Percentiles rank a stretch among this genome's conserved stretches.
phyloP scores from a whole-genome alignment of 2,329 filamentous ascomycete genomes.

The Sporothrix schenckii region DNA sequence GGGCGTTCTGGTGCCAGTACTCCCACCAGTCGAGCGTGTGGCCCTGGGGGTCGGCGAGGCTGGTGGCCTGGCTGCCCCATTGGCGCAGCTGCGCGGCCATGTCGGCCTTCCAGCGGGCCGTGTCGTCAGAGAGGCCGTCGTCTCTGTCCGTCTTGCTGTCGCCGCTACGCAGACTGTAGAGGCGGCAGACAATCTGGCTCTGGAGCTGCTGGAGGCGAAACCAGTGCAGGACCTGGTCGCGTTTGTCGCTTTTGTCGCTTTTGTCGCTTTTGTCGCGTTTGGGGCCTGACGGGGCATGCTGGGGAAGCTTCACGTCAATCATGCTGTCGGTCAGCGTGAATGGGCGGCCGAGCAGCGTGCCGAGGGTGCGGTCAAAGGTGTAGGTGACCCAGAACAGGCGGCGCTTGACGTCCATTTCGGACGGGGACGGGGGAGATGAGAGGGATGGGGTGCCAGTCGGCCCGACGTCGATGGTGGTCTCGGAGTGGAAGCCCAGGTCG shows the following conservation, averaged over 20 bases:
- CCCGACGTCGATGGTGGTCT: constrained; percentile 33
- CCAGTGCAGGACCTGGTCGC: constrained; percentile 37
- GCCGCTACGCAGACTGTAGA: constrained; percentile 22
- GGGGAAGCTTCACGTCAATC: constrained; percentile 36
- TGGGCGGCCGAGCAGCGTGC: constrained; percentile 38
- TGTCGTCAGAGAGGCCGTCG: neutral
- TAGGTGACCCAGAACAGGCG: constrained; percentile 40
- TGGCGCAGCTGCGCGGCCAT: constrained; percentile 19
- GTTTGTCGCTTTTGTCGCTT: constrained; percentile 30
- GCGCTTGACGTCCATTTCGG: constrained; percentile 34
- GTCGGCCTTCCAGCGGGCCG: constrained; percentile 25
- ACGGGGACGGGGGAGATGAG: neutral
- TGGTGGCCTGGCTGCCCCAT: constrained; percentile 20
- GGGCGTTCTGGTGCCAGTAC: constrained; percentile 38
- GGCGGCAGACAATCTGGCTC: constrained; percentile 35
- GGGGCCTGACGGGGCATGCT: constrained; percentile 18
- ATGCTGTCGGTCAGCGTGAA: constrained; percentile 38
- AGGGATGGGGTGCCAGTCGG: neutral
- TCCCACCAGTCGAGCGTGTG: constrained; percentile 35
- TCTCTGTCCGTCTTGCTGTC: neutral
- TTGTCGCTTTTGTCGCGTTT: constrained; percentile 32
- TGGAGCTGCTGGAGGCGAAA: constrained; percentile 37
- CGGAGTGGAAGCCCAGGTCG: constrained; percentile 37
- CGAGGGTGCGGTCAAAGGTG: constrained; percentile 37
- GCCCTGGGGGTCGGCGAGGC: constrained; percentile 23